Conservation (phyloP, 192 early-diverging fungal species). For the Mortierella claussenii region DNA sequence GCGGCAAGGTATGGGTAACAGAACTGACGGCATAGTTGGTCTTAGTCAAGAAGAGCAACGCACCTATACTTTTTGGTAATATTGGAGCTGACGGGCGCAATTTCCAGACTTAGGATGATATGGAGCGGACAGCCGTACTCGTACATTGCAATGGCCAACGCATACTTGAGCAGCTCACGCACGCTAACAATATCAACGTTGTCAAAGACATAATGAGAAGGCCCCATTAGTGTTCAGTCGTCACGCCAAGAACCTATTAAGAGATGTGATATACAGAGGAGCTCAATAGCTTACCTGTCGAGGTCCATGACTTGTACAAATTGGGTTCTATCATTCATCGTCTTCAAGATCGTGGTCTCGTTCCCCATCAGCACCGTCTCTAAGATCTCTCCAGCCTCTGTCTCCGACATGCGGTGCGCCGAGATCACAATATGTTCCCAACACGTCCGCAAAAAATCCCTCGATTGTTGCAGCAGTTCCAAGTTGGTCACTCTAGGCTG, state of each 20-base stretch:
- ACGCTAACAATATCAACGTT: too few species aligned
- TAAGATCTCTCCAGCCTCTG: constrained; percentile 14
- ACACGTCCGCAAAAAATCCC: constrained; percentile 11
- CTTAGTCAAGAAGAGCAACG: too few species aligned
- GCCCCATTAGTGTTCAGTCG: background rate
- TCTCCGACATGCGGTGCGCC: constrained; percentile 12
- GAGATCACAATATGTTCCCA: constrained; percentile 14
- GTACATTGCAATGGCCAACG: constrained; percentile 53
- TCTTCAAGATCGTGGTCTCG: constrained; percentile 3
- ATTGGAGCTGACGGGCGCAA: constrained; percentile 27
- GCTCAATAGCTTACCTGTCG: constrained; percentile 35
- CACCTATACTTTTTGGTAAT: constrained; percentile 2
- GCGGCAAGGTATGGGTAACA: too few species aligned
- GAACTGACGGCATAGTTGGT: too few species aligned
- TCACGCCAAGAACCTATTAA: too few species aligned
- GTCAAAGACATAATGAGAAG: background rate
- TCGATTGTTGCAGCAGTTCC: constrained; percentile 7
- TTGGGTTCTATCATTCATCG: too few species aligned
- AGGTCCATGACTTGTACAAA: too few species aligned
- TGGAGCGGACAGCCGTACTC: constrained; percentile 53
- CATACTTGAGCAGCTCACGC: constrained; percentile 57
- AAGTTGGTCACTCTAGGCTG: background rate
- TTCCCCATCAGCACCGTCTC: constrained; percentile 22
- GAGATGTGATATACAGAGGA: too few species aligned
- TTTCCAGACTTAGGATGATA: constrained; percentile 42